These are phyloP conservation scores for Trypanosoma conorhini DNA, from an alignment of 208 protist genomes.

Conservation along the genomic window DNA sequence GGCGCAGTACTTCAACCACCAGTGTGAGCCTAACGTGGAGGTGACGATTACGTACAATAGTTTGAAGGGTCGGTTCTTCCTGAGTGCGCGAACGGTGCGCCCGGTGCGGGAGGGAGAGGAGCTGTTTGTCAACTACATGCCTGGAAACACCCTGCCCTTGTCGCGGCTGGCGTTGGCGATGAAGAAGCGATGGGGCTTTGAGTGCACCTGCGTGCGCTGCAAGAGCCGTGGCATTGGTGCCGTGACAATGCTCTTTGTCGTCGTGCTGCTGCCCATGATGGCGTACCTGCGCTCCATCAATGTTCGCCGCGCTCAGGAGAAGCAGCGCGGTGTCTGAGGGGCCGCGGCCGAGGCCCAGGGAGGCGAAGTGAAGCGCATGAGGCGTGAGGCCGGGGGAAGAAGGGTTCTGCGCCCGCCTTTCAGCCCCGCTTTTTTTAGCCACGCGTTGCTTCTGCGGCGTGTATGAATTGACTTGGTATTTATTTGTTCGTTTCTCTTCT, in stretches of 20 bases:
- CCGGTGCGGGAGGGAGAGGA: conserved; percentile 80
- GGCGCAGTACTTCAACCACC: conserved; percentile 85
- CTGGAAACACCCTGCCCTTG: conserved; percentile 74
- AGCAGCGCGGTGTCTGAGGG: conserved; percentile 56
- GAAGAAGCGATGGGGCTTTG: conserved; percentile 85
- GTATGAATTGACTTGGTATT: not conserved
- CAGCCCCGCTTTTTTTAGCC: not conserved
- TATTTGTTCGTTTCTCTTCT: not conserved
- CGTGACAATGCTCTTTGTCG: conserved; percentile 62
- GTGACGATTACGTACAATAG: conserved; percentile 73
- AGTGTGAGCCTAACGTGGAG: conserved; percentile 83
- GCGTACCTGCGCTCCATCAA: conserved; percentile 65
- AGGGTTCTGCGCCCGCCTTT: not conserved
- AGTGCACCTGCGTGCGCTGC: conserved; percentile 80
- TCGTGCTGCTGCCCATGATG: conserved; percentile 57
- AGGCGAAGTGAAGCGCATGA: not conserved
- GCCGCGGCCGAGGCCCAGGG: not conserved
- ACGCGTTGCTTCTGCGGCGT: not conserved
- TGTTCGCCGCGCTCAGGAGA: conserved; percentile 63
- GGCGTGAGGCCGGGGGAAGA: not conserved
- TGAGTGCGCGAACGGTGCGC: conserved; percentile 67
- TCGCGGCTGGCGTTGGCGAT: conserved; percentile 75
- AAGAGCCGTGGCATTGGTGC: conserved; percentile 74
- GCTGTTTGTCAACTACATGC: conserved; percentile 87
- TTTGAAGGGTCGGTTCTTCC: conserved; percentile 70